These are phyloP conservation scores for Candida tammaniensis DNA, from an alignment of 805 yeast genomes.

Conservation along the genomic window DNA sequence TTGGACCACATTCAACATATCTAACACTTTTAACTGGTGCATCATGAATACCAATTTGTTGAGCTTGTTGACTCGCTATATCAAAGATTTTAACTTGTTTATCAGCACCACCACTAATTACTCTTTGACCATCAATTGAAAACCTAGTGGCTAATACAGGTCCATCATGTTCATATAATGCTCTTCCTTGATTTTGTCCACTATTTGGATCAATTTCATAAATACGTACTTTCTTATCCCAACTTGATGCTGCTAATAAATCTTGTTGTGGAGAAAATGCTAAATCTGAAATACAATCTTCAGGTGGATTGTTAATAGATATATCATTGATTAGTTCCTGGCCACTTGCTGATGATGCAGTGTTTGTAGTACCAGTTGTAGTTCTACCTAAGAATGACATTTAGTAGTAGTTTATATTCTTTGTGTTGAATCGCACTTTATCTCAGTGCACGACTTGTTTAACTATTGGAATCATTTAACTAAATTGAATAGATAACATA, in stretches of 20 bases:
- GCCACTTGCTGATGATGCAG: slow-evolving; percentile 40
- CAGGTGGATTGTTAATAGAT: slow-evolving; percentile 77
- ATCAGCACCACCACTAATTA: slow-evolving; percentile 83
- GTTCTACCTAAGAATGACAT: slow-evolving; percentile 38
- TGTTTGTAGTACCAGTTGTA: slow-evolving; percentile 17
- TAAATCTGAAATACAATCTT: slow-evolving; percentile 81
- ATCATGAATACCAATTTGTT: slow-evolving; percentile 83
- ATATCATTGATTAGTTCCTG: slow-evolving; percentile 70
- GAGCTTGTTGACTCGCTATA: slow-evolving; percentile 74
- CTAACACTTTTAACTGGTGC: slow-evolving; percentile 74
- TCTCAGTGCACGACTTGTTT: not conserved
- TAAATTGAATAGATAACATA: too few species aligned
- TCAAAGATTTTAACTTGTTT: slow-evolving; percentile 84
- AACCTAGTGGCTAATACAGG: slow-evolving; percentile 84
- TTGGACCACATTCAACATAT: slow-evolving; percentile 81
- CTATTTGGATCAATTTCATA: slow-evolving; percentile 74
- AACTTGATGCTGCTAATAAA: slow-evolving; percentile 74
- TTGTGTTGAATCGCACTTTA: slow-evolving; percentile 1
- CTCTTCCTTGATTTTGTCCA: slow-evolving; percentile 84
- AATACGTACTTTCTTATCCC: slow-evolving; percentile 94
- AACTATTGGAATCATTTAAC: not conserved
- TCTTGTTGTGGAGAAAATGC: slow-evolving; percentile 87
- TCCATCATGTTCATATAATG: slow-evolving; percentile 83
- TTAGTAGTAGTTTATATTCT: too few species aligned
- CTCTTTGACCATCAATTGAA: slow-evolving; percentile 83